phyloP scores from a whole-genome alignment of 106 monocot species.

The Agapanthus africanus region DNA sequence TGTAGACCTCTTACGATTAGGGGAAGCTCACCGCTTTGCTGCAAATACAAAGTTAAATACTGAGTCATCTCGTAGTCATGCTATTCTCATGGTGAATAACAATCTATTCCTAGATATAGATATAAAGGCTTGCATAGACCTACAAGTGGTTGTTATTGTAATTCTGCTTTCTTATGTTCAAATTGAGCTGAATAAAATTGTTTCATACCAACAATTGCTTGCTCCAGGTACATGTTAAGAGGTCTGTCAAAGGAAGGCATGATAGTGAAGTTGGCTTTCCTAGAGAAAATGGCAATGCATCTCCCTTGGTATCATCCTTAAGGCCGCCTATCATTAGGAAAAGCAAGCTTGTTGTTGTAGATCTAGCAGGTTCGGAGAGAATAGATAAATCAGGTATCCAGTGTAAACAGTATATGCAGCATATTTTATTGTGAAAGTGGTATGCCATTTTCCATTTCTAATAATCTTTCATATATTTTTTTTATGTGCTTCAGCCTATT shows the following conservation, averaged over 20 bases:
- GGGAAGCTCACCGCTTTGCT: conserved; percentile 88
- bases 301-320: conserved; percentile 55
- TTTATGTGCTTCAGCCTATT: not conserved
- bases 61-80: conserved; percentile 97
- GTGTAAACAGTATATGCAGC: not conserved
- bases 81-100: conserved; percentile 74
- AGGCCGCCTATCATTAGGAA: conserved; percentile 78
- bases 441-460: not conserved
- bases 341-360: conserved; percentile 95
- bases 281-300: conserved; percentile 66
- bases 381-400: conserved; percentile 88
- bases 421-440: not conserved
- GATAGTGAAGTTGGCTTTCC: conserved; percentile 42
- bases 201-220: not conserved
- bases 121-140: not conserved
- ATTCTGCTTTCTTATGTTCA: not conserved
- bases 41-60: conserved; percentile 98
- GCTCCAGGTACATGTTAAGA: conserved; percentile 74
- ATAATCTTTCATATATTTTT: not conserved
- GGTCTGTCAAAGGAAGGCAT: conserved; percentile 62
- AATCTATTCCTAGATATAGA: not conserved
- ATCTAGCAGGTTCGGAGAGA: conserved; percentile 92
- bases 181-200: not conserved
- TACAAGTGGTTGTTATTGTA: not conserved
- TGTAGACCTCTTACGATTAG: conserved; percentile 73